These are phyloP conservation scores for Sclerotinia subarctica DNA, from an alignment of 2,329 filamentous ascomycete species.

Conservation along the genomic window DNA sequence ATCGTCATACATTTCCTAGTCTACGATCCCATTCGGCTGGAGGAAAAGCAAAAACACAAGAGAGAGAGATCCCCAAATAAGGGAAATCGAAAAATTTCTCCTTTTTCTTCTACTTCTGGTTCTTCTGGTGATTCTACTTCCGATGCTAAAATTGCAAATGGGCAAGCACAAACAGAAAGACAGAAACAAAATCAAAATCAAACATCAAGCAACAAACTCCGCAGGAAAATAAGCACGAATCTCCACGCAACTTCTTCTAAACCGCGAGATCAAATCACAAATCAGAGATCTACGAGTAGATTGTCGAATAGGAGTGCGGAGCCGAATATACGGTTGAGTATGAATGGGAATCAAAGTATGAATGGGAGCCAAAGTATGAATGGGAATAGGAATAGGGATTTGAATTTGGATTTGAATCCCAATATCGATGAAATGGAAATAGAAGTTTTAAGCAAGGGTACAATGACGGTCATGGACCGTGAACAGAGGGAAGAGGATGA, in stretches of 20 bases:
- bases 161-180: no score
- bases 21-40: background rate
- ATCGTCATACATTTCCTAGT: slow-evolving; percentile 21
- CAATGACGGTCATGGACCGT: background rate
- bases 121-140: no score
- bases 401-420: fast-evolving
- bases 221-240: background rate
- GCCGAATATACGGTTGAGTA: no score
- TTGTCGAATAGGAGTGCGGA: background rate
- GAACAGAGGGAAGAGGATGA: background rate
- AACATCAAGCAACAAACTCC: background rate
- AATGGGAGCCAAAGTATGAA: no score
- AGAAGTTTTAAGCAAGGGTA: background rate
- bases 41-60: background rate
- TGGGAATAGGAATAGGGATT: background rate
- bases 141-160: no score
- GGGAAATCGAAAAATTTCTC: background rate
- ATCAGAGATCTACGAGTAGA: background rate
- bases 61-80: no score
- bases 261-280: background rate
- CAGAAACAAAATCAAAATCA: no score
- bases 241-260: background rate
- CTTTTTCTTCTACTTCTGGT: background rate
- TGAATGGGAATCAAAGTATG: no score
- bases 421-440: slow-evolving; percentile 1